A percentile compares a stretch with the other conserved stretches of the same genome.
Conservation (phyloP, 805 yeast genomes). For the Metschnikowia kunwiensis region DNA sequence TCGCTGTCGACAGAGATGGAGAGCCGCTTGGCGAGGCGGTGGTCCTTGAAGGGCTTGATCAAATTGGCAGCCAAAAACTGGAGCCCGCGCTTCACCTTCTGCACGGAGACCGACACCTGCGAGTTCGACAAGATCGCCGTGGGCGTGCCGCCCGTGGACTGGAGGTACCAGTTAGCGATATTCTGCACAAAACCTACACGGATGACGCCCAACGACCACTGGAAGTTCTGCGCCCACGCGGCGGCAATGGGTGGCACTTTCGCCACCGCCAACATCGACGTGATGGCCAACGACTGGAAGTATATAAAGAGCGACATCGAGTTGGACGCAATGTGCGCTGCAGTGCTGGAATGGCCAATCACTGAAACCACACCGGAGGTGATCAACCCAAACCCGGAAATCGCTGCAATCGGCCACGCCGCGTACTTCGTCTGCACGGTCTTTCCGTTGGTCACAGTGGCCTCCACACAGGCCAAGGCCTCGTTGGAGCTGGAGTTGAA, state of each 20-base stretch:
- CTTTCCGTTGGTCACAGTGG: conserved; percentile 78
- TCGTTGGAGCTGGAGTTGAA: conserved; percentile 35
- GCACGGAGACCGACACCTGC: conserved; percentile 81
- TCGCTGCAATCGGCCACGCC: conserved; percentile 93
- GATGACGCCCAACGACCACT: conserved; percentile 94
- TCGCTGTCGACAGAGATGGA: conserved; percentile 40
- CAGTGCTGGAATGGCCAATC: conserved; percentile 85
- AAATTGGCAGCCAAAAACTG: conserved; percentile 12
- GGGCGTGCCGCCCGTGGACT: conserved; percentile 87
- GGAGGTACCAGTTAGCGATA: conserved; percentile 91
- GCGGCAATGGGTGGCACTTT: conserved; percentile 95
- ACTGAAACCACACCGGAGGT: conserved; percentile 86
- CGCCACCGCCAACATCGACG: conserved; percentile 93
- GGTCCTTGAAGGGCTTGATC: neutral
- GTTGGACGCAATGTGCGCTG: conserved; percentile 97
- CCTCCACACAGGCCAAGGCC: conserved; percentile 89
- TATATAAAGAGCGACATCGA: conserved; percentile 88
- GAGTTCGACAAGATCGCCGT: conserved; percentile 69
- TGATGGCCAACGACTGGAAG: conserved; percentile 89
- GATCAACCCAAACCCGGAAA: conserved; percentile 82
- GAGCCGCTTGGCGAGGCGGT: conserved; percentile 25
- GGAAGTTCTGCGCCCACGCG: conserved; percentile 96
- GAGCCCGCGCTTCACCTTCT: conserved; percentile 34
- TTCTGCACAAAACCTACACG: conserved; percentile 71
- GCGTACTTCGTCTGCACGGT: conserved; percentile 82